Evolutionary conservation across 2,329 filamentous ascomycete species (phyloP).

Genomic region (Davidsoniella virescens): DNA sequence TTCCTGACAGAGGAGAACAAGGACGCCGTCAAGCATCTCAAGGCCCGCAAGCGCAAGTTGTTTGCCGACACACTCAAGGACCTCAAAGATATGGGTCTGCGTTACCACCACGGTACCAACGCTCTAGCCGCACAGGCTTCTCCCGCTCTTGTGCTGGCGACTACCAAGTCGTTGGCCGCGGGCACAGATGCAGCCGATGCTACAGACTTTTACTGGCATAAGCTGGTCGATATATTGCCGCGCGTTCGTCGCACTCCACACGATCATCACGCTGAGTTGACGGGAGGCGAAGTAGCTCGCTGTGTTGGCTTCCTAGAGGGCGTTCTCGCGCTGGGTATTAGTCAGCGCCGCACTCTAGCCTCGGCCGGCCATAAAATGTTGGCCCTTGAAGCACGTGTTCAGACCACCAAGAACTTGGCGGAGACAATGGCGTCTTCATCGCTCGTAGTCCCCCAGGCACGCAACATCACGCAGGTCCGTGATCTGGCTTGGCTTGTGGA

Average conservation of each 20-base stretch:
- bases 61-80: conserved; percentile 78
- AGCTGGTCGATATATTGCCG: conserved; percentile 57
- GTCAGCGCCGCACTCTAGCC: conserved; percentile 35
- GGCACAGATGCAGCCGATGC: conserved; percentile 16
- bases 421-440: neutral
- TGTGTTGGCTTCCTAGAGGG: conserved; percentile 80
- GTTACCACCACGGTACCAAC: conserved; percentile 61
- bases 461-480: neutral
- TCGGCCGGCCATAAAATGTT: conserved; percentile 11
- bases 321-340: conserved; percentile 48
- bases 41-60: conserved; percentile 74
- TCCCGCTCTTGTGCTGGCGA: conserved; percentile 51
- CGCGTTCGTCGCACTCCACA: conserved; percentile 48
- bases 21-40: conserved; percentile 68
- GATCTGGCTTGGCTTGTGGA: conserved; percentile 45
- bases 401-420: conserved; percentile 2
- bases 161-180: conserved; percentile 25
- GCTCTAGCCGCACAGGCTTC: conserved; percentile 58
- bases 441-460: neutral
- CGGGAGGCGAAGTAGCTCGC: conserved; percentile 58
- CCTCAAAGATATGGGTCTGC: conserved; percentile 77
- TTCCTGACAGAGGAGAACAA: conserved; percentile 80
- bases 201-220: conserved; percentile 42
- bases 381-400: neutral
- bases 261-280: conserved; percentile 74